These are phyloP conservation scores for Quercus gilva DNA, from an alignment of 306 rosid species.

Conservation along the genomic window DNA sequence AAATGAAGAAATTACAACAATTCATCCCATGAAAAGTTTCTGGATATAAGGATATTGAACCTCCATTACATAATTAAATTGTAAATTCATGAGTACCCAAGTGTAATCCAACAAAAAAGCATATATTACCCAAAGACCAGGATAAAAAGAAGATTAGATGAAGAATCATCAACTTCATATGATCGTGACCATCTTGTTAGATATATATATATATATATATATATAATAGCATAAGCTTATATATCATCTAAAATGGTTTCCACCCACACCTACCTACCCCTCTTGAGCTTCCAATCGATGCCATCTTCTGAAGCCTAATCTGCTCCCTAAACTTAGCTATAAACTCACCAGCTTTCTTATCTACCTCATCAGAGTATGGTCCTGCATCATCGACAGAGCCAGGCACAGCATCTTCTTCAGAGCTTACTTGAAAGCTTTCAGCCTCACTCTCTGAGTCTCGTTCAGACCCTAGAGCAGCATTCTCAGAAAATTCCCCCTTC, in stretches of 20 bases:
- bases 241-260: constrained; percentile 47
- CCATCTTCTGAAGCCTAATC: constrained; percentile 84
- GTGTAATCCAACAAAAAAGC: background rate
- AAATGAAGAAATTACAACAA: background rate
- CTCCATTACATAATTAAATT: background rate
- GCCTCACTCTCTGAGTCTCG: constrained; percentile 37
- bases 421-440: constrained; percentile 36
- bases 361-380: constrained; percentile 73
- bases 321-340: constrained; percentile 92
- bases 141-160: constrained; percentile 8
- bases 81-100: background rate
- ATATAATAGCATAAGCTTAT: constrained; percentile 18
- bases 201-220: background rate
- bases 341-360: constrained; percentile 92
- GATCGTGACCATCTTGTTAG: constrained; percentile 8
- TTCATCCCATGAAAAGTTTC: background rate
- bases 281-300: constrained; percentile 65
- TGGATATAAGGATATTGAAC: background rate
- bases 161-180: constrained; percentile 22
- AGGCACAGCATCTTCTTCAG: constrained; percentile 42
- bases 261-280: constrained; percentile 35
- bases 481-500: constrained; percentile 34
- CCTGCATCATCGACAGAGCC: constrained; percentile 44
- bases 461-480: constrained; percentile 14
- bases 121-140: background rate